A percentile compares a stretch with the other conserved stretches of the same genome.
Evolutionary conservation across 2,329 filamentous ascomycete species (phyloP).

Genomic region (Talaromyces sp.): DNA sequence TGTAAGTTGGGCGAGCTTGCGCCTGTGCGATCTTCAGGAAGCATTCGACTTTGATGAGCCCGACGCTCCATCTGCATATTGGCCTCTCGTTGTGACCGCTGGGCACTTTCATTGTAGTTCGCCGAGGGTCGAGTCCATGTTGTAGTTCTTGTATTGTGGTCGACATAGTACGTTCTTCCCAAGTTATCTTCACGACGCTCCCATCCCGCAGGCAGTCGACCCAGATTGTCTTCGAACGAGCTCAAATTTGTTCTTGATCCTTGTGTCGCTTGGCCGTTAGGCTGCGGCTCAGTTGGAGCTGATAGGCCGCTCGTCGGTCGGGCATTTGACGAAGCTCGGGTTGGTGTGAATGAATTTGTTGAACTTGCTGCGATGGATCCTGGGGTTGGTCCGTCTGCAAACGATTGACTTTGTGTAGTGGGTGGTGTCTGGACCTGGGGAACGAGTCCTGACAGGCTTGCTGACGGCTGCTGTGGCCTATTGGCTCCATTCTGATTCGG

Average conservation of each 20-base stretch:
- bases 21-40: slow-evolving; percentile 92
- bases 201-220: slow-evolving; percentile 88
- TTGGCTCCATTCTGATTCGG: slow-evolving; percentile 46
- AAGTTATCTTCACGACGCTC: slow-evolving; percentile 93
- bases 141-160: slow-evolving; percentile 94
- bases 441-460: slow-evolving; percentile 39
- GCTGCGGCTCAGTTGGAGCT: slow-evolving; percentile 36
- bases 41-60: slow-evolving; percentile 89
- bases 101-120: slow-evolving; percentile 70
- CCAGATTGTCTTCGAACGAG: slow-evolving; percentile 94
- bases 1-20: slow-evolving; percentile 80
- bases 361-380: slow-evolving; percentile 17
- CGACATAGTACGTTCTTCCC: slow-evolving; percentile 94
- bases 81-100: slow-evolving; percentile 76
- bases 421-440: slow-evolving; percentile 29
- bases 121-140: slow-evolving; percentile 92
- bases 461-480: slow-evolving; percentile 32
- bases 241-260: slow-evolving; percentile 63
- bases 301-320: slow-evolving; percentile 40
- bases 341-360: slow-evolving; percentile 29
- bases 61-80: slow-evolving; percentile 90
- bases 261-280: slow-evolving; percentile 25
- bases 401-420: slow-evolving; percentile 27
- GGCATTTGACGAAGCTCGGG: slow-evolving; percentile 34
- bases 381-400: slow-evolving; percentile 22